phyloP scores from a whole-genome alignment of 805 yeast species.

The Kodamaea fukazawae region DNA sequence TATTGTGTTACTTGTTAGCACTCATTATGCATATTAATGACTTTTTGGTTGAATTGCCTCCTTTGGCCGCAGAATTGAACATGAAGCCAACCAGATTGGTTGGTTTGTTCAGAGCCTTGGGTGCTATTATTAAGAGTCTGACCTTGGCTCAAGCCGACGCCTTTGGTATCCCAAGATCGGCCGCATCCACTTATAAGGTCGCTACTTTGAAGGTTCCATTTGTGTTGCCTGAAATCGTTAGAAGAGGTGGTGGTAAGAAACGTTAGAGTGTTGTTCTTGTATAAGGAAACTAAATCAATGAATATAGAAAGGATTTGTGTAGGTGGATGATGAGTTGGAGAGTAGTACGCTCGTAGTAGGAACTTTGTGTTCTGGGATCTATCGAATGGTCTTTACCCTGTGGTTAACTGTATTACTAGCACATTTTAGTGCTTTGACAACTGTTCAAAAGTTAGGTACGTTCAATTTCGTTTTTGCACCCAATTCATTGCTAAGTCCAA shows the following conservation, averaged over 20 bases:
- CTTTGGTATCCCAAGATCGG: conserved; percentile 59
- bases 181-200: conserved; percentile 65
- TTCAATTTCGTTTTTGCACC: no score
- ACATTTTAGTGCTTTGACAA: no score
- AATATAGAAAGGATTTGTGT: background rate
- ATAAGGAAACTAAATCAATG: background rate
- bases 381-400: no score
- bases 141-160: conserved; percentile 75
- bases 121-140: conserved; percentile 73
- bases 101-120: conserved; percentile 72
- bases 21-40: conserved; percentile 72
- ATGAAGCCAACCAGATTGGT: conserved; percentile 72
- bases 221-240: conserved; percentile 77
- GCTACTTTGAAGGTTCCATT: conserved; percentile 88
- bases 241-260: conserved; percentile 42
- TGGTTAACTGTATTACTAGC: no score
- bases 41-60: conserved; percentile 70
- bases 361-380: no score
- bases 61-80: conserved; percentile 80
- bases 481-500: no score
- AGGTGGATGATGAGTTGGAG: background rate
- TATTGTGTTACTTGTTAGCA: conserved; percentile 75
- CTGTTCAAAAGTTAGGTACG: no score
- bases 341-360: background rate
- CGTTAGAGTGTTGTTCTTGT: conserved; percentile 1